phyloP scores from a whole-genome alignment of 495 filamentous ascomycete genomes.

The Lasiosphaeria hispida region DNA sequence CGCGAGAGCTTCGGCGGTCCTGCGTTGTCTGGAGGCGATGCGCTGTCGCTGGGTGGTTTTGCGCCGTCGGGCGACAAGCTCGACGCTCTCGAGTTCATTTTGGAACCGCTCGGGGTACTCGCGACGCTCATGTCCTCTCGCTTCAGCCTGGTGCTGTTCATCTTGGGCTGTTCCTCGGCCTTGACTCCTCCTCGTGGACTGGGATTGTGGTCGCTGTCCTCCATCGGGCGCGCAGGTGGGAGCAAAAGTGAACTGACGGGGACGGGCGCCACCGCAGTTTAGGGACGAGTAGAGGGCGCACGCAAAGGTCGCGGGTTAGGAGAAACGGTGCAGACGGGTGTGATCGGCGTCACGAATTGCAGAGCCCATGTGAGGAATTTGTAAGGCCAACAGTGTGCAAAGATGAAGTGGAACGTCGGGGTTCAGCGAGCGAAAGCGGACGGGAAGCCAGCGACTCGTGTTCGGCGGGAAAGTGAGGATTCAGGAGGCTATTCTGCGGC shows the following conservation, averaged over 20 bases:
- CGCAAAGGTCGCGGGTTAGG: neutral
- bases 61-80: conserved; percentile 45
- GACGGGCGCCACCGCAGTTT: neutral
- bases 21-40: conserved; percentile 38
- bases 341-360: neutral
- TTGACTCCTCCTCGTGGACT: conserved; percentile 32
- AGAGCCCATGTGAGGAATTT: conserved; percentile 16
- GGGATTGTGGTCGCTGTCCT: conserved; percentile 38
- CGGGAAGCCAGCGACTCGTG: neutral
- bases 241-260: neutral
- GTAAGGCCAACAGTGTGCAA: too few relatives aligned
- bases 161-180: conserved; percentile 30
- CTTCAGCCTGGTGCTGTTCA: conserved; percentile 33
- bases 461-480: neutral
- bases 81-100: conserved; percentile 34
- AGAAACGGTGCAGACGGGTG: conserved; percentile 3
- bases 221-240: conserved; percentile 30
- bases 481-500: conserved; percentile 28
- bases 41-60: conserved; percentile 42
- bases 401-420: too few relatives aligned
- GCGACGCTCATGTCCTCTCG: conserved; percentile 36
- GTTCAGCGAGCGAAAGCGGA: neutral
- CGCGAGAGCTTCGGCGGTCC: conserved; percentile 70
- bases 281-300: neutral
- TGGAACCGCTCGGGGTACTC: conserved; percentile 41